Evolutionary conservation across 495 filamentous ascomycete genomes (phyloP), one percentile per base, ranked within the genome.

Genomic region (Tuber borchii): DNA sequence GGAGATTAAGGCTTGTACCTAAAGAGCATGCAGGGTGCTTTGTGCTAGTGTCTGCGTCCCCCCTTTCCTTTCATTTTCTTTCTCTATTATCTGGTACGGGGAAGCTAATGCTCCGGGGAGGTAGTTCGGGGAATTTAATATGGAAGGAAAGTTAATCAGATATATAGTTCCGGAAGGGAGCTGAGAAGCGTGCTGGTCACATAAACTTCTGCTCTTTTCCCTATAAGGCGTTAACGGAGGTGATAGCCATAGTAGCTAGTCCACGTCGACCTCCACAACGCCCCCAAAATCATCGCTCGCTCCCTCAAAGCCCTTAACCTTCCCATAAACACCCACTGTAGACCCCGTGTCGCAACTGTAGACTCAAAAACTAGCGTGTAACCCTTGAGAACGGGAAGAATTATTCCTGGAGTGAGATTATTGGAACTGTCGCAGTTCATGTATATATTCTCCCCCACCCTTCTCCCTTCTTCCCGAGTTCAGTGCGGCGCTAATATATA

Each of bases 221-320:
- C 39, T 46, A 16, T 19, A 46, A 3, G 0, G 0, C 14, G 45
- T 7, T 46, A 46, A 46, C 17, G 3, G 14, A 19, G 3, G 3
- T 16, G 74, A 80, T 79, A 87, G 83, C 85, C 84, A 39, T 88
- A 87, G 87, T 84, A 87, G 26, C 85, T 89, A 1, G 85, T 86
- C 31, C 88, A 88, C 3, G 85, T 86, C 2, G 82, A 84, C 75
- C 83, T 89, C 37, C 87, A 88, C 39, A 40, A 40, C 39, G 39
- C 39, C 39, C 37, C 4, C 37, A 39, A 39, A 39, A 4, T 4
- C 39, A 40, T 4, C 39, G 5, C 39, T 40, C 39, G 84, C 19
- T 83, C 80, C 3, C 73, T 81, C 2, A 84, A 85, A 14, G 82
- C 83, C 4, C 51, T 44, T 12, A 86, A 87, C 0, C 78, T 76